A percentile compares a stretch with the other conserved stretches of the same genome.
Conservation (phyloP, 1,284 basidiomycete genomes). For the Irpex rosettiformis region DNA sequence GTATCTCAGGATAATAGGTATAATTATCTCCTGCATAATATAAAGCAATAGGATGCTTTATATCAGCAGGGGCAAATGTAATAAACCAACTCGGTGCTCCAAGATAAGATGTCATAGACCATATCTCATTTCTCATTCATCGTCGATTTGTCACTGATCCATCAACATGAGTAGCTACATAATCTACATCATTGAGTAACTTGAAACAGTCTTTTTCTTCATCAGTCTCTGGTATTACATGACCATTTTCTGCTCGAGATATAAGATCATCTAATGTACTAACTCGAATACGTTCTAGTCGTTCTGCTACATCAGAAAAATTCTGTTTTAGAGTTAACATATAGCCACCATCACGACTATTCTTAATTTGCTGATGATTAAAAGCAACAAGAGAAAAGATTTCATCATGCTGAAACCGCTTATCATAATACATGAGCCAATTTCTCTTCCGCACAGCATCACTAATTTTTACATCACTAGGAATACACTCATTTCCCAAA, state of each 20-base stretch:
- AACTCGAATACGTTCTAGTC: neutral
- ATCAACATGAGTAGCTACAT: neutral
- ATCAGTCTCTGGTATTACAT: neutral
- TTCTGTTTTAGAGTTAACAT: neutral
- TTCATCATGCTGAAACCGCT: neutral
- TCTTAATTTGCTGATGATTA: conserved; percentile 2
- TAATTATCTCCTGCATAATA: neutral
- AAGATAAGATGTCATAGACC: neutral
- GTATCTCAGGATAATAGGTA: neutral
- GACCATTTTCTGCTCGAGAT: neutral
- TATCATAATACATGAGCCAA: no score
- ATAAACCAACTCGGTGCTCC: conserved; percentile 1
- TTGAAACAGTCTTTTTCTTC: neutral
- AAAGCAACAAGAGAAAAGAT: conserved; percentile 1
- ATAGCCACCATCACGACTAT: neutral
- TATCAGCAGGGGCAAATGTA: neutral
- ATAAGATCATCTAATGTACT: neutral
- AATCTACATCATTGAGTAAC: neutral
- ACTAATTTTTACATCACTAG: neutral
- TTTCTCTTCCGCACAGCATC: no score
- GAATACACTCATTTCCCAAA: conserved; percentile 18
- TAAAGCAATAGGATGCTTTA: neutral
- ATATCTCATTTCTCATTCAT: neutral
- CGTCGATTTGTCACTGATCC: neutral
- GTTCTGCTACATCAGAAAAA: neutral